phyloP scores from a whole-genome alignment of 805 yeast species.

The Hanseniaspora osmophila region DNA sequence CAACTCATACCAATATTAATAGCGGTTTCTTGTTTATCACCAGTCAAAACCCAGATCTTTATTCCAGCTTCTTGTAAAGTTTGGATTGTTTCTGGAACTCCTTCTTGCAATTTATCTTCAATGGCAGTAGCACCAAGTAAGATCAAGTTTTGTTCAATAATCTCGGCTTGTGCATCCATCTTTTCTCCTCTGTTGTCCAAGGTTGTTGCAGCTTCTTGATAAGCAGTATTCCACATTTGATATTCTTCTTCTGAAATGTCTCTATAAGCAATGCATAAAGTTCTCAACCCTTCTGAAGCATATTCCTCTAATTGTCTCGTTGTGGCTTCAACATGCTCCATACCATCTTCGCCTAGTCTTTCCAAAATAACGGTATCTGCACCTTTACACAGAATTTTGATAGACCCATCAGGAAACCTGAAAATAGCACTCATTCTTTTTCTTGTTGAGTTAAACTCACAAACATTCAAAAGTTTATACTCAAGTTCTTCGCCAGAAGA shows the following conservation, averaged over 20 bases:
- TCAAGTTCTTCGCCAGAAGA: slow-evolving; percentile 36
- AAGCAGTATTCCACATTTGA: slow-evolving; percentile 46
- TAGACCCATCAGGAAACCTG: slow-evolving; percentile 85
- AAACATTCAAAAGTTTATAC: slow-evolving; percentile 73
- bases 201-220: slow-evolving; percentile 72
- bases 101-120: slow-evolving; percentile 94
- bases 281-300: slow-evolving; percentile 91
- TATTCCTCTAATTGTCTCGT: slow-evolving; percentile 84
- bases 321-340: slow-evolving; percentile 74
- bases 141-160: slow-evolving; percentile 66
- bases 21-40: slow-evolving; percentile 97
- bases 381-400: slow-evolving; percentile 84
- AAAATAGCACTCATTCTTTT: slow-evolving; percentile 95
- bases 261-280: slow-evolving; percentile 82
- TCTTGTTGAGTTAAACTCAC: slow-evolving; percentile 95
- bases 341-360: slow-evolving; percentile 50
- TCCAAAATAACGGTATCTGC: slow-evolving; percentile 94
- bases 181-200: slow-evolving; percentile 58
- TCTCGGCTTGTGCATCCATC: slow-evolving; percentile 79
- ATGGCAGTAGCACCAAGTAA: slow-evolving; percentile 95
- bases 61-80: slow-evolving; percentile 93
- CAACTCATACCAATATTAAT: slow-evolving; percentile 98
- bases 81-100: slow-evolving; percentile 95
- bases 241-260: slow-evolving; percentile 72
- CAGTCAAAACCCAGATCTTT: slow-evolving; percentile 94